These are phyloP conservation scores for Leishmania martiniquensis DNA, from an alignment of 208 protist genomes.

Conservation along the genomic window DNA sequence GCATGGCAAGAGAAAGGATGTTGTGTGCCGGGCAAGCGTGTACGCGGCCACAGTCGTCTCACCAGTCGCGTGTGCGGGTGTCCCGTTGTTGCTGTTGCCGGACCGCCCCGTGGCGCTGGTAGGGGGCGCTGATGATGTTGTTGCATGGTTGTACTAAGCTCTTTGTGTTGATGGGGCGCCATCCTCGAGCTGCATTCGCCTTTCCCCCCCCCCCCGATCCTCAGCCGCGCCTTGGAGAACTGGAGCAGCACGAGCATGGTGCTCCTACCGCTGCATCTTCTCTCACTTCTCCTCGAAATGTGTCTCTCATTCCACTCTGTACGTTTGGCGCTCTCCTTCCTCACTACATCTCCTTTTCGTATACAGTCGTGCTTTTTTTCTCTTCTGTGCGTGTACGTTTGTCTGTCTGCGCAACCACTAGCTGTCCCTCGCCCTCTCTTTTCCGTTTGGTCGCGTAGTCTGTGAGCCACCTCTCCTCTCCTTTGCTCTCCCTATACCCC, in stretches of 20 bases:
- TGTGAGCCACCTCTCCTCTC: neutral
- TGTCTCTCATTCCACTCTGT: neutral
- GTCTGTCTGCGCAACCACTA: no score
- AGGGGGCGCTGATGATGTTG: neutral
- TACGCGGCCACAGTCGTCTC: neutral
- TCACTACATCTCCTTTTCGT: neutral
- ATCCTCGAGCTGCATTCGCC: neutral
- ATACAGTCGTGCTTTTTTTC: neutral
- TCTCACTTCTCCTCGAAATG: neutral
- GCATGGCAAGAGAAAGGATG: neutral
- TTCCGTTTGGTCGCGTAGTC: no score
- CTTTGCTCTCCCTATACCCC: no score
- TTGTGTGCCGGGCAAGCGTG: neutral
- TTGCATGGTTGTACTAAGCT: neutral
- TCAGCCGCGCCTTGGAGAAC: neutral
- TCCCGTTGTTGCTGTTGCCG: neutral
- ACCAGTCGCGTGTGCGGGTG: neutral
- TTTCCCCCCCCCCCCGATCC: no score
- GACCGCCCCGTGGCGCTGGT: neutral
- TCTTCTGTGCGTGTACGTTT: neutral
- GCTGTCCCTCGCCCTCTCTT: no score
- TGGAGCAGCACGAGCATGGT: neutral
- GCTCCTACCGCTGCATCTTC: neutral
- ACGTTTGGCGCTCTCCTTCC: neutral
- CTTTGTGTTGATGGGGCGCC: neutral